Conservation (phyloP, 495 filamentous ascomycete species). For the Astrothelium macrocarpum region DNA sequence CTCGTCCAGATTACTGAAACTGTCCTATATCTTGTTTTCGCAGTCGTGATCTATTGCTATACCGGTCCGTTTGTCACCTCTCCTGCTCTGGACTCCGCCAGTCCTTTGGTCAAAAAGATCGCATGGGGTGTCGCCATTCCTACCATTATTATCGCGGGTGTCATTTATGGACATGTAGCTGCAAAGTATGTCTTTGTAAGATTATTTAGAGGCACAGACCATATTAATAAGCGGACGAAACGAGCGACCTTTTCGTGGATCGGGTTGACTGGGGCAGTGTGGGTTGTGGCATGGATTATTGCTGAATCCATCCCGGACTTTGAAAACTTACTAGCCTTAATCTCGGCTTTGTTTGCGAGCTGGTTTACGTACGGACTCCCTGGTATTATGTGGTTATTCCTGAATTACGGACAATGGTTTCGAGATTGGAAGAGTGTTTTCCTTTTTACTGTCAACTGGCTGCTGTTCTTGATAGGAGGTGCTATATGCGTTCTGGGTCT, state of each 20-base stretch:
- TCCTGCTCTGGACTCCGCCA: conserved; percentile 59
- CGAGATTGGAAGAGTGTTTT: conserved; percentile 3
- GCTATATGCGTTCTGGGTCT: conserved; percentile 32
- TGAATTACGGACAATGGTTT: conserved; percentile 12
- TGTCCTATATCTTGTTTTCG: conserved; percentile 54
- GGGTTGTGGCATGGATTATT: conserved; percentile 25
- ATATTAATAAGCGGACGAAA: conserved; percentile 18
- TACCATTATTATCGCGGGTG: conserved; percentile 57
- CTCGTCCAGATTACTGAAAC: conserved; percentile 11
- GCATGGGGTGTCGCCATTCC: conserved; percentile 75
- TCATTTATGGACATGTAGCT: conserved; percentile 64
- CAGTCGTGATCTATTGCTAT: conserved; percentile 63
- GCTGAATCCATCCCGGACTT: conserved; percentile 29
- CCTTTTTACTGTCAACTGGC: conserved; percentile 2
- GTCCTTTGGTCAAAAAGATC: conserved; percentile 52
- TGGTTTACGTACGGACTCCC: conserved; percentile 16
- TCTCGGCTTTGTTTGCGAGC: conserved; percentile 20
- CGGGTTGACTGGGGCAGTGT: conserved; percentile 19
- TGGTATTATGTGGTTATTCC: conserved; percentile 8
- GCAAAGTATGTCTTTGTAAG: conserved; percentile 26
- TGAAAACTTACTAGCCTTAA: conserved; percentile 24
- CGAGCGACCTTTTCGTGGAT: conserved; percentile 23
- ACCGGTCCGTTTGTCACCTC: conserved; percentile 57
- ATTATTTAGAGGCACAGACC: conserved; percentile 16
- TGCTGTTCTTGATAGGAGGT: neutral